phyloP scores from a whole-genome alignment of 2,329 filamentous ascomycete genomes.

The Fusarium mangiferae region DNA sequence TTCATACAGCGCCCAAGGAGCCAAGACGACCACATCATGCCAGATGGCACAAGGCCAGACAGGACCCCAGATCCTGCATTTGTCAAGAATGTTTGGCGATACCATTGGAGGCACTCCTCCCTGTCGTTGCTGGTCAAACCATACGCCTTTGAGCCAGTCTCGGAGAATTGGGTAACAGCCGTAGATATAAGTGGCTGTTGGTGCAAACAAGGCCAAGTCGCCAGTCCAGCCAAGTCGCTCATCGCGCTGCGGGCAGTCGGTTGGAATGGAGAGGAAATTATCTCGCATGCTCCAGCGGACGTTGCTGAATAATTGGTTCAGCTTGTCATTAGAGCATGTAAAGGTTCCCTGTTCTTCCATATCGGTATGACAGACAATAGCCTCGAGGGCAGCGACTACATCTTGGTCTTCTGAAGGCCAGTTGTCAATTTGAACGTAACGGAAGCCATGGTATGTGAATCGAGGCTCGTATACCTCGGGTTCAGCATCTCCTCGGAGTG shows the following conservation, averaged over 20 bases:
- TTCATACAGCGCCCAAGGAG: conserved; percentile 55
- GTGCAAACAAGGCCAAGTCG: conserved; percentile 60
- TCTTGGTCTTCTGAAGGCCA: conserved; percentile 50
- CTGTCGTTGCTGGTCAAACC: conserved; percentile 29
- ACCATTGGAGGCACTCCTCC: conserved; percentile 39
- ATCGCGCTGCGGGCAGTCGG: conserved; percentile 67
- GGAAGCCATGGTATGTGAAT: conserved; percentile 67
- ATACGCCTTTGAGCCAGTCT: conserved; percentile 41
- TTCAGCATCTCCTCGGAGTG: conserved; percentile 24
- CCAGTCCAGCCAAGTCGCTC: conserved; percentile 66
- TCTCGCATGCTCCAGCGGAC: conserved; percentile 66
- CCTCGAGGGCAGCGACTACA: conserved; percentile 38
- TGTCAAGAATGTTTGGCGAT: conserved; percentile 22
- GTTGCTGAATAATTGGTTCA: conserved; percentile 67
- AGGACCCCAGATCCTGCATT: conserved; percentile 25
- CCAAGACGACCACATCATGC: conserved; percentile 55
- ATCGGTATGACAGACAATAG: conserved; percentile 61
- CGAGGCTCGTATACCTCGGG: conserved; percentile 51
- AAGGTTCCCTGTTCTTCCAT: conserved; percentile 63
- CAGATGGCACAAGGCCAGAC: conserved; percentile 51
- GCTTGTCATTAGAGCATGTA: conserved; percentile 59
- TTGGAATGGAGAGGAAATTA: conserved; percentile 67
- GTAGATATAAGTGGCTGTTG: conserved; percentile 64
- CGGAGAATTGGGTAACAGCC: conserved; percentile 60
- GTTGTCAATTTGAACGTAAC: conserved; percentile 60